Conservation (phyloP, 768 basidiomycete species). For the Lactarius akahatsu region DNA sequence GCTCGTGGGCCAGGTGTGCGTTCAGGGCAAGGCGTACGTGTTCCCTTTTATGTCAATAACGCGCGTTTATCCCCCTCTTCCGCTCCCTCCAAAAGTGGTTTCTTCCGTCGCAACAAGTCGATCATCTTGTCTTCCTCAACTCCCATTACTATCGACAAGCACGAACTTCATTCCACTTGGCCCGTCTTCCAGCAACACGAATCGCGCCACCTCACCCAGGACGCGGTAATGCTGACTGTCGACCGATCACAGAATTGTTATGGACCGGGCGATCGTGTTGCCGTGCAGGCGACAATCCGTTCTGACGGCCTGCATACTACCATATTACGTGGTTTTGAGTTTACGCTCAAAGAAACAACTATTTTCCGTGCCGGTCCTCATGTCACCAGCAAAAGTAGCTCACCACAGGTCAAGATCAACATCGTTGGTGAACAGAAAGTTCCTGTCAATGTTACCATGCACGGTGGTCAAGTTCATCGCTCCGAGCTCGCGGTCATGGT, state of each 20-base stretch:
- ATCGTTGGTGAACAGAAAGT: constrained; percentile 70
- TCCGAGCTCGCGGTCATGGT: constrained; percentile 73
- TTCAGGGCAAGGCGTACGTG: constrained; percentile 78
- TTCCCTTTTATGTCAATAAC: neutral
- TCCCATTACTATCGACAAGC: constrained; percentile 84
- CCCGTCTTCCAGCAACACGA: constrained; percentile 83
- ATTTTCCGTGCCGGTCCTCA: constrained; percentile 68
- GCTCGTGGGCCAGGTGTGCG: constrained; percentile 81
- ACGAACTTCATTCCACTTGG: constrained; percentile 92
- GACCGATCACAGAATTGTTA: constrained; percentile 77
- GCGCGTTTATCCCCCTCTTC: neutral
- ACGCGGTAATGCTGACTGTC: constrained; percentile 72
- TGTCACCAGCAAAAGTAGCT: constrained; percentile 53
- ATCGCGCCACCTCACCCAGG: constrained; percentile 59
- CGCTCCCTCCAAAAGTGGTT: constrained; percentile 50
- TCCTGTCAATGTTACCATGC: constrained; percentile 69
- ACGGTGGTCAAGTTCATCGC: constrained; percentile 66
- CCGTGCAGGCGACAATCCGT: constrained; percentile 67
- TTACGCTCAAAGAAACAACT: constrained; percentile 73
- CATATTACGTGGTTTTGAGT: constrained; percentile 80
- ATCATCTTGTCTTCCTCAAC: constrained; percentile 65
- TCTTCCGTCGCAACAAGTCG: constrained; percentile 79
- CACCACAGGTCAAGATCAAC: constrained; percentile 53
- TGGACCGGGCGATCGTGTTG: constrained; percentile 81
- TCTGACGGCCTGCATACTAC: constrained; percentile 67